Conservation (phyloP, 116 monocot species). For the Posidonia oceanica region DNA sequence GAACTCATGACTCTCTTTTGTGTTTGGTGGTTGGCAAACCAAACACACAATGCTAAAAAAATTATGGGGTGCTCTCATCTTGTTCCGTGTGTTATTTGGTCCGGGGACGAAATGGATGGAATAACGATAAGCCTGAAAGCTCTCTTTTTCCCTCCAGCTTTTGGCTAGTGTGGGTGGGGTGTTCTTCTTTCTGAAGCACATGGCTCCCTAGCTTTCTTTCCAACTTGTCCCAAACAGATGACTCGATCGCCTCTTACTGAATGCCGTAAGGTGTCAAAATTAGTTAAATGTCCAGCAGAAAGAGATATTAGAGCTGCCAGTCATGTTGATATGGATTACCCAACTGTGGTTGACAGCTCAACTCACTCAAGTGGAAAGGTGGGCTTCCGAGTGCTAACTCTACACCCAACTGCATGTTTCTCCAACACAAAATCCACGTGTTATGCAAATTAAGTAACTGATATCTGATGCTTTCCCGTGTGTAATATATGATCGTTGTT, state of each 20-base stretch:
- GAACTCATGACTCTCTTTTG: neutral
- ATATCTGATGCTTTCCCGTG: neutral
- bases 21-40: too few relatives aligned
- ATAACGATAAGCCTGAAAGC: neutral
- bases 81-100: too few relatives aligned
- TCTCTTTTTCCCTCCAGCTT: neutral
- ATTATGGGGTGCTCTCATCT: too few relatives aligned
- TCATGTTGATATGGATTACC: neutral
- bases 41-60: too few relatives aligned
- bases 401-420: neutral
- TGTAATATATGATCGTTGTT: too few relatives aligned
- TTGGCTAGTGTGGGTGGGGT: neutral
- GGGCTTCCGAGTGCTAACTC: neutral
- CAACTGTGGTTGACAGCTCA: neutral
- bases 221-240: neutral
- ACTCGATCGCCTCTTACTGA: neutral
- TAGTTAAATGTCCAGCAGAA: neutral
- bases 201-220: neutral
- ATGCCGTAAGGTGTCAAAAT: neutral
- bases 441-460: neutral
- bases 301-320: neutral
- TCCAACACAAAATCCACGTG: neutral
- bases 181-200: neutral
- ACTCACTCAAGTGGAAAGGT: neutral
- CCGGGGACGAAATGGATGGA: neutral